A percentile compares a stretch with the other conserved stretches of the same genome.
These are phyloP conservation scores for Marasmius tenuissimus DNA, from an alignment of 1,284 basidiomycete species.

Conservation along the genomic window DNA sequence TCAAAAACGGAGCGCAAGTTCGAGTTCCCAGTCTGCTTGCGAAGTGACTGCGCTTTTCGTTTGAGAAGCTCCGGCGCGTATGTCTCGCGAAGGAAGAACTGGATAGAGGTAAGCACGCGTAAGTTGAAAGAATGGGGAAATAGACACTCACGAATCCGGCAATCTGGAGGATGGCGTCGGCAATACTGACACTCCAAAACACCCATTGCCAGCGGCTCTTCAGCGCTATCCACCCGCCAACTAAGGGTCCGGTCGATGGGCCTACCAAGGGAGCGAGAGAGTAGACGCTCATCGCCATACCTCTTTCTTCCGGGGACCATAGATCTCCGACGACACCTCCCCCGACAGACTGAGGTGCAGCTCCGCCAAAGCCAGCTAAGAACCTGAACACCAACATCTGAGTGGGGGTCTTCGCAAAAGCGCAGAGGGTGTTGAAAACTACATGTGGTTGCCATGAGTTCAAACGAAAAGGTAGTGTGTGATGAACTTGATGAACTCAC, in stretches of 20 bases:
- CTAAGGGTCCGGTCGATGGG: constrained; percentile 22
- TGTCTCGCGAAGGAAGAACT: constrained; percentile 31
- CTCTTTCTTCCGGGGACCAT: constrained; percentile 32
- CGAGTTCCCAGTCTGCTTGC: constrained; percentile 22
- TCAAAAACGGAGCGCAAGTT: constrained; percentile 23
- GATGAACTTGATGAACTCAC: constrained; percentile 18
- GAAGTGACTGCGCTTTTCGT: constrained; percentile 22
- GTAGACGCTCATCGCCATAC: constrained; percentile 31
- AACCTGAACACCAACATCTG: constrained; percentile 32
- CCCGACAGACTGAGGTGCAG: constrained; percentile 27
- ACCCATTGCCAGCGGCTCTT: constrained; percentile 29
- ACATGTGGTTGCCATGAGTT: background rate
- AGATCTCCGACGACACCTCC: constrained; percentile 32
- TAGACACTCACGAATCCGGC: constrained; percentile 25
- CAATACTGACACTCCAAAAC: constrained; percentile 31
- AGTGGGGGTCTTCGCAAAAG: constrained; percentile 28
- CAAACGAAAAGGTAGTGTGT: too few relatives aligned
- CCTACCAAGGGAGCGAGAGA: constrained; percentile 29
- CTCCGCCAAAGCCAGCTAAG: constrained; percentile 32
- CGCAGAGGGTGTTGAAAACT: constrained; percentile 30
- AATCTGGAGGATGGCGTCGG: constrained; percentile 29
- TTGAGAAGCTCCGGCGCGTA: constrained; percentile 31
- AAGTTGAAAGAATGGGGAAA: background rate
- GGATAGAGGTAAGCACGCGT: constrained; percentile 4
- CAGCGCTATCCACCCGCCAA: constrained; percentile 31